Conservation (phyloP, 345 rosid genomes). For the Acer negundo region DNA sequence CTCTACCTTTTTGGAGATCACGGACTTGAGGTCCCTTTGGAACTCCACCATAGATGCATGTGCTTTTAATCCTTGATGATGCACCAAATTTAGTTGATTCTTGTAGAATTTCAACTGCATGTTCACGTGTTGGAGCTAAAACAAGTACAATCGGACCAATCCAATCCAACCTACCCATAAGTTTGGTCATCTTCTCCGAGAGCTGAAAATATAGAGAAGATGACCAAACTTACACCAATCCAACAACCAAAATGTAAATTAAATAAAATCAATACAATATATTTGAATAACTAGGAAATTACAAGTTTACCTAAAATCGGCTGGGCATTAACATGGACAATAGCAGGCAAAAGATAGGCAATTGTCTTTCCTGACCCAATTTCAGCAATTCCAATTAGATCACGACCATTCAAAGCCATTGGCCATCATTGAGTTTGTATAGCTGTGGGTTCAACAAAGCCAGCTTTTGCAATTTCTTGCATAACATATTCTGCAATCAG, state of each 20-base stretch:
- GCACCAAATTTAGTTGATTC: constrained; percentile 95
- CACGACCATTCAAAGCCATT: constrained; percentile 98
- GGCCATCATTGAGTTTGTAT: constrained; percentile 99
- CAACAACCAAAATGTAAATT: constrained; percentile 3
- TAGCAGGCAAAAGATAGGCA: constrained; percentile 91
- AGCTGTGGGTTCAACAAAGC: constrained; percentile 93
- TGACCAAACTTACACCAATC: background rate
- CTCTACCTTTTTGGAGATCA: constrained; percentile 97
- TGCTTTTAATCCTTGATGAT: constrained; percentile 86
- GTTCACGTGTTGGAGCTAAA: constrained; percentile 99
- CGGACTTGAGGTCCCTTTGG: constrained; percentile 99
- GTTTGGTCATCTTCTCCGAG: too few relatives aligned
- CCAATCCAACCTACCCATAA: too few relatives aligned
- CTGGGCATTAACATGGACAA: constrained; percentile 97
- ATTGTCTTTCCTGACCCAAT: constrained; percentile 98
- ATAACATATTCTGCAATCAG: constrained; percentile 75
- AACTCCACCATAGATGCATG: constrained; percentile 98
- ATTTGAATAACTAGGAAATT: background rate
- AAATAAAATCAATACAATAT: background rate
- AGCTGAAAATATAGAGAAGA: constrained; percentile 48
- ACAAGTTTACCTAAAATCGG: constrained; percentile 73
- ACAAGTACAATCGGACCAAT: constrained; percentile 97
- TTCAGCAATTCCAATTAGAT: constrained; percentile 96
- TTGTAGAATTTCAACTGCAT: constrained; percentile 98
- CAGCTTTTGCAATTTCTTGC: constrained; percentile 93